A percentile compares a stretch with the other conserved stretches of the same genome.
phyloP scores from a whole-genome alignment of 257 asterid species.

The Plectranthus barbatus region DNA sequence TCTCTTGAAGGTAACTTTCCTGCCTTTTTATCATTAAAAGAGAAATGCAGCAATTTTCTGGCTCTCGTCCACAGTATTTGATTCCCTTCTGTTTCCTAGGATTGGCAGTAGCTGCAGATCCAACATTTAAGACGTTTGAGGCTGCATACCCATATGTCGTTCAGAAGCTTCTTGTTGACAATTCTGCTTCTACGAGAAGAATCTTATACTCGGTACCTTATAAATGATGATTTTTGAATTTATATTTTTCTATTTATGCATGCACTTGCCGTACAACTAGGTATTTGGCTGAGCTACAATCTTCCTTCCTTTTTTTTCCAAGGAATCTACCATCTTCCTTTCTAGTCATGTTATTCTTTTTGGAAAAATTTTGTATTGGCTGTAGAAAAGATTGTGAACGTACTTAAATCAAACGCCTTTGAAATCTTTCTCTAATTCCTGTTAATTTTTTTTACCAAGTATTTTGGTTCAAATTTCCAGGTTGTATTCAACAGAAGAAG shows the following conservation, averaged over 20 bases:
- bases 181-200: constrained; percentile 65
- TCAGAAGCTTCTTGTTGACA: constrained; percentile 86
- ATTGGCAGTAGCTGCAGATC: constrained; percentile 91
- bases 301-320: too few species aligned
- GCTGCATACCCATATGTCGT: constrained; percentile 93
- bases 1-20: constrained; percentile 75
- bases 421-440: neutral
- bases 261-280: too few species aligned
- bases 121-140: constrained; percentile 81
- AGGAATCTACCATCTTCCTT: neutral
- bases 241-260: neutral
- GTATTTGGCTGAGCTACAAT: too few species aligned
- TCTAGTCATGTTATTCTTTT: neutral
- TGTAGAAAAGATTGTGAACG: neutral
- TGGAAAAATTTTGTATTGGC: neutral
- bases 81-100: constrained; percentile 36
- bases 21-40: constrained; percentile 1
- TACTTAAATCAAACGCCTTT: neutral
- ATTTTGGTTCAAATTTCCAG: constrained; percentile 31
- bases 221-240: neutral
- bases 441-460: neutral
- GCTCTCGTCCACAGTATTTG: neutral
- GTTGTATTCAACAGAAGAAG: constrained; percentile 72
- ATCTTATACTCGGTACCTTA: constrained; percentile 68
- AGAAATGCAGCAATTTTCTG: neutral